A percentile compares a stretch with the other conserved stretches of the same genome.
Evolutionary conservation across 2,329 filamentous ascomycete species (phyloP).

Genomic region (Pyrenophora teres): DNA sequence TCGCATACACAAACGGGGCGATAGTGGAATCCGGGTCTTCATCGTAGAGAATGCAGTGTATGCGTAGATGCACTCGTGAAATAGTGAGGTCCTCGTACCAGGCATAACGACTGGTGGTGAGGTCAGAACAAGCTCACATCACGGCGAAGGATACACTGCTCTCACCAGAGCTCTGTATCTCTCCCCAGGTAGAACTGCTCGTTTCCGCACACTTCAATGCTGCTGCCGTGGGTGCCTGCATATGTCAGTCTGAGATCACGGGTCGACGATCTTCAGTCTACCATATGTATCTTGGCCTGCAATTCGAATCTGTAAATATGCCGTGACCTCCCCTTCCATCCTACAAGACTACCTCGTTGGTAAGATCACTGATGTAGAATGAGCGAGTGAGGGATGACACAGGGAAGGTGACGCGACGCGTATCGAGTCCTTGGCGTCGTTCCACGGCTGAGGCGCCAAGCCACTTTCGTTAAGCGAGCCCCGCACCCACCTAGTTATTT

Average conservation of each 20-base stretch:
- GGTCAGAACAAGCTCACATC: constrained; percentile 22
- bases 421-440: constrained; percentile 12
- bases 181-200: constrained; percentile 46
- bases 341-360: background rate
- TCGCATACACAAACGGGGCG: constrained; percentile 54
- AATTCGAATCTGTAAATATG: constrained; percentile 32
- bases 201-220: constrained; percentile 41
- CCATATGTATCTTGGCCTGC: constrained; percentile 20
- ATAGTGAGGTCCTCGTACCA: constrained; percentile 45
- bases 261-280: constrained; percentile 13
- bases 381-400: background rate
- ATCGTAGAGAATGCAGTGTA: constrained; percentile 55
- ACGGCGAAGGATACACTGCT: constrained; percentile 4
- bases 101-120: constrained; percentile 29
- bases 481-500: constrained; percentile 29
- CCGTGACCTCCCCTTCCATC: constrained; percentile 37
- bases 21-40: constrained; percentile 42
- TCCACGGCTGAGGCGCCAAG: constrained; percentile 7
- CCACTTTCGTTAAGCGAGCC: constrained; percentile 25
- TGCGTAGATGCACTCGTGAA: constrained; percentile 53
- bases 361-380: background rate
- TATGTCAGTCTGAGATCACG: constrained; percentile 21
- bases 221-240: constrained; percentile 29
- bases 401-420: constrained; percentile 18
- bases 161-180: constrained; percentile 40